Evolutionary conservation across 2,329 filamentous ascomycete species (phyloP), one percentile per base, ranked within the genome.

Genomic region (Fusarium succisae): DNA sequence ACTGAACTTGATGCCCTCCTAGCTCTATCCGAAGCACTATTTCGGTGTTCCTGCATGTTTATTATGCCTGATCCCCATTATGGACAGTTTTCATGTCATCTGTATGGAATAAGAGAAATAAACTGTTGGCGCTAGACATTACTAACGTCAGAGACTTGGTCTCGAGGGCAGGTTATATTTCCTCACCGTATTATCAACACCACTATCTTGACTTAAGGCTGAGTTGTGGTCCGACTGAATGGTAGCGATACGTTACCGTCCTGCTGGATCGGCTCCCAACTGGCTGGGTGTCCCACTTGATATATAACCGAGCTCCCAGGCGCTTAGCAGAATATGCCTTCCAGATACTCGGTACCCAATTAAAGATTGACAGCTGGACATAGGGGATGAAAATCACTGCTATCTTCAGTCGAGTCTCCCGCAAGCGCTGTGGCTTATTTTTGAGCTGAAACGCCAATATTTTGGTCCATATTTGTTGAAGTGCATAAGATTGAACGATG

Each of bases 321-420:
- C 30, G 54, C 55, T 69, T 69, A 66, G 20, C n/a, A 28, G 54
- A 14, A 30, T 24, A 66, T 59, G 38, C 61, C 8, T 51, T 51
- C 48, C 44, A 56, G 6, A 28, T 37, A 45, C 8, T 28, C 43
- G 48, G 32, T 44, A 51, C 15, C 37, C 38, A 66, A 60, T 69
- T 51, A 32, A 28, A 41, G 28, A 13, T 32, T 56, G 18, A 43
- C 41, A 50, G 48, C 37, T 60, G 35, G 53, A 38, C 28, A 43
- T 28, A 15, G 28, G 20, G 20, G 14, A 28, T 24, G 15, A 53
- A 53, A 37, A 53, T 20, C 6, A 15, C 11, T 10, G 15, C 8
- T 44, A 22, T 64, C 24, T n/a, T 17, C 37, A 32, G 10, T 63
- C 17, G n/a, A 22, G 28, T 28, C 35, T 55, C 20, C 11, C 37